Evolutionary conservation across 495 filamentous ascomycete genomes (phyloP), one percentile per base, ranked within the genome.

Genomic region (Neurospora sp.): DNA sequence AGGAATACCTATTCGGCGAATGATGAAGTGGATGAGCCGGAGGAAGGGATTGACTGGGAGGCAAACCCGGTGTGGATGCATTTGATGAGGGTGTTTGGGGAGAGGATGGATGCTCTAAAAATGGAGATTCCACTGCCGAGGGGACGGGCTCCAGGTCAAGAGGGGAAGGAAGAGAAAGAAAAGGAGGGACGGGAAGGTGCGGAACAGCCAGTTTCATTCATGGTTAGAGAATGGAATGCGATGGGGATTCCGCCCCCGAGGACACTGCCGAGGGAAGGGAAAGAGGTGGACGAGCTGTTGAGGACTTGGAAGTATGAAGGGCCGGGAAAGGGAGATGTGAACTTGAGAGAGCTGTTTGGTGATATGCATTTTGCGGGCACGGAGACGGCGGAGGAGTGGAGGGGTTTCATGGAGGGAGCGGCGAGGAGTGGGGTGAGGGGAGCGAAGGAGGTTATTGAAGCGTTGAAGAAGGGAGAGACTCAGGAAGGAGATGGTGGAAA

Each of bases 331-430:
- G 73, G 71, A 14, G 80, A 80, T 9, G 71, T 75, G 4, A 74
- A 69, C 10, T 46, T 83, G 18, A 72, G 70, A 11, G 74, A 74
- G 37, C 75, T 74, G 12, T 78, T 78, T 74, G 75, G 78, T 1
- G 77, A 81, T 72, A n/a, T 86, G 18, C 86, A 87, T 73, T 87
- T 87, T 77, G 82, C 79, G 0, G 85, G 85, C 2, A 83, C 83
- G 5, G 86, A 87, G 77, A 84, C 79, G 37, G 76, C 83, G 4
- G 72, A 39, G 11, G 78, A 79, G 22, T 86, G 85, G 84, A 81
- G 78, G 72, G 85, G 85, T 20, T 85, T 84, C 72, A 86, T 88
- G 84, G 84, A 86, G 72, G 85, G 86, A 0, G 85, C 85, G 4
- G 71, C 86, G 9, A 48, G 79, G 14, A 77, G 73, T 41, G 84